These are phyloP conservation scores for Nothophoma quercina DNA, from an alignment of 2,329 filamentous ascomycete genomes.

Conservation along the genomic window DNA sequence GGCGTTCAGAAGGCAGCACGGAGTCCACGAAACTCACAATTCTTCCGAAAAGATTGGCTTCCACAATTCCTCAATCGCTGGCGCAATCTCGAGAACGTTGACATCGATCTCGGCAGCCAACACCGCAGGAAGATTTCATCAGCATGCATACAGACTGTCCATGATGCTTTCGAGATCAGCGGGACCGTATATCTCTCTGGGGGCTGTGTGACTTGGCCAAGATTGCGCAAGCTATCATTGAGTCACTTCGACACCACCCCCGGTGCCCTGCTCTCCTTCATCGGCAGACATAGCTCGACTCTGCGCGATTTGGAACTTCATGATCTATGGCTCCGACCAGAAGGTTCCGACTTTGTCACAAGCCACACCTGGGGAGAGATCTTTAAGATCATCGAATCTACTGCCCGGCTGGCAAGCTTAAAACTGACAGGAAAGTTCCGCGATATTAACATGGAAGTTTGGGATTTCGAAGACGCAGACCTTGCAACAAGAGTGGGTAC, in stretches of 20 bases:
- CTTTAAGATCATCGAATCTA: not conserved
- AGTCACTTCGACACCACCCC: constrained; percentile 11
- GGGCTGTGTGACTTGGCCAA: constrained; percentile 1
- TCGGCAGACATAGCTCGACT: constrained; percentile 15
- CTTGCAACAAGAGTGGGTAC: not conserved
- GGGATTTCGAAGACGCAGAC: not conserved
- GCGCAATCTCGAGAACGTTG: constrained; percentile 12
- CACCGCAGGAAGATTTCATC: accelerated
- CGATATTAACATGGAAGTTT: not conserved
- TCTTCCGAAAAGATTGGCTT: not conserved
- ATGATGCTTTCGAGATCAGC: not conserved
- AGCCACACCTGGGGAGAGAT: not conserved
- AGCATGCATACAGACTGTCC: not conserved
- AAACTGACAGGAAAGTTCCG: not conserved
- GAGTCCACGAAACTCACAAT: too few relatives aligned
- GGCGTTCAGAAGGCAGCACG: too few relatives aligned
- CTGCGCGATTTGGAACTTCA: constrained; percentile 20
- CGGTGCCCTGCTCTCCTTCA: constrained; percentile 5
- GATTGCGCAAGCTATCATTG: constrained; percentile 18
- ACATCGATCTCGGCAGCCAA: constrained; percentile 1
- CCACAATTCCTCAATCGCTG: not conserved
- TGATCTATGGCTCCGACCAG: not conserved
- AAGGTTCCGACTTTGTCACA: not conserved
- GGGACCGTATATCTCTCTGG: not conserved
- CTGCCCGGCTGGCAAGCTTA: not conserved